Conservation (phyloP, 345 rosid genomes). For the Boechera divaricarpa region DNA sequence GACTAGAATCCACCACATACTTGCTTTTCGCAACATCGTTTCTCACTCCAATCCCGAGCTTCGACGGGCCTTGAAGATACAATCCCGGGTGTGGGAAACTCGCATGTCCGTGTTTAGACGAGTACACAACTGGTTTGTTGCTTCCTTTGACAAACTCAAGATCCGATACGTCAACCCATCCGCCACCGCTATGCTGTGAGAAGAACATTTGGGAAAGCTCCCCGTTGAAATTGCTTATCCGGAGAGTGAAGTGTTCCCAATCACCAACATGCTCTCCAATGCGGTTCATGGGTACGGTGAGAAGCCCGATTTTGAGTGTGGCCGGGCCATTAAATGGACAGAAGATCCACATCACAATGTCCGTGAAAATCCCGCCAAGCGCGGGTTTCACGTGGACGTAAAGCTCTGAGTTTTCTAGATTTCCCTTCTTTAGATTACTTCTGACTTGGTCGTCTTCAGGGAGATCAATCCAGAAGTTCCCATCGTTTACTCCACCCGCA, state of each 20-base stretch:
- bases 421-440: constrained; percentile 54
- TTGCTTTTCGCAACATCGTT: constrained; percentile 73
- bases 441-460: constrained; percentile 61
- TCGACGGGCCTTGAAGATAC: constrained; percentile 80
- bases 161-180: constrained; percentile 69
- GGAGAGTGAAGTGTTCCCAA: constrained; percentile 90
- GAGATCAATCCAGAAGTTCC: constrained; percentile 84
- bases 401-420: constrained; percentile 78
- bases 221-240: constrained; percentile 76
- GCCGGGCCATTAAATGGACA: constrained; percentile 95
- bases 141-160: constrained; percentile 65
- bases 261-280: constrained; percentile 85
- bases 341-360: constrained; percentile 90
- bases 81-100: constrained; percentile 85
- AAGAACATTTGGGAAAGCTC: constrained; percentile 71
- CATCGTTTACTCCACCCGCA: constrained; percentile 72
- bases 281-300: constrained; percentile 69
- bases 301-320: constrained; percentile 73
- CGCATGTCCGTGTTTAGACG: constrained; percentile 86
- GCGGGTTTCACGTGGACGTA: constrained; percentile 90
- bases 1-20: constrained; percentile 67
- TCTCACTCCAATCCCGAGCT: constrained; percentile 78
- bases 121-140: constrained; percentile 71
- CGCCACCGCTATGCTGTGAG: constrained; percentile 94
- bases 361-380: constrained; percentile 83